Evolutionary conservation across 495 filamentous ascomycete species (phyloP), one percentile per base, ranked within the genome.

Genomic region (Friedmanniomyces endolithicus): DNA sequence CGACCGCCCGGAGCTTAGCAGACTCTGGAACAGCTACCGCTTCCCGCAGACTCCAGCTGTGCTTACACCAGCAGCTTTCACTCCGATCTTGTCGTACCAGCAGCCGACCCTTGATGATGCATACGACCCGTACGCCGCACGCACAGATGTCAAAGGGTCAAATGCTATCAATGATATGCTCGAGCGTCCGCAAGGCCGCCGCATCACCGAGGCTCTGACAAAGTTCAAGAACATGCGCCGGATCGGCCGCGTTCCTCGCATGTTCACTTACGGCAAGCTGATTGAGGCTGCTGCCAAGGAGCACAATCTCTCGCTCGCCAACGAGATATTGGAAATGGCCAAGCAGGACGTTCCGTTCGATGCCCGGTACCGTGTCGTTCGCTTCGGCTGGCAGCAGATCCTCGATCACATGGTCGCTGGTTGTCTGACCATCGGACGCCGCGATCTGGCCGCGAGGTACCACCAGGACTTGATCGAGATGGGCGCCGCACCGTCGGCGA

Each of bases 341-440:
- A 81, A 87, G 49, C 74, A 80, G 44, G 92, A 97, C 67, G 81
- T 96, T 35, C 92, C 92, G 43, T 77, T 86, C 44, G 76, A 89
- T 39, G 77, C 81, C 52, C 82, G 94, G 60, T 88, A 89, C 70
- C 77, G 81, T 34, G 79, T 85, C 55, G 90, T 96, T 35, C 80
- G 88, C 58, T 90, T 94, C 64, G 92, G 94, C 56, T 98, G 92
- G 92, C 82, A 84, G 44, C 86, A 85, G 11, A 95, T 98, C 50
- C 75, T 97, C 37, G 92, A 98, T 68, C 81, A 94, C 40, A 95
- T 96, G 90, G 84, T 97, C 55, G 87, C 88, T 62, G 88, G 90
- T 17, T 94, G 87, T 63, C 79, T 98, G 52, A 90, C 81, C 12
- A 74, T 87, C 35, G 90, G 90, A 53, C 82, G 88, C 53, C 85